Base-by-base conservation (phyloP, 2,329 filamentous ascomycete genomes). In the Paecilomyces sp. region DNA sequence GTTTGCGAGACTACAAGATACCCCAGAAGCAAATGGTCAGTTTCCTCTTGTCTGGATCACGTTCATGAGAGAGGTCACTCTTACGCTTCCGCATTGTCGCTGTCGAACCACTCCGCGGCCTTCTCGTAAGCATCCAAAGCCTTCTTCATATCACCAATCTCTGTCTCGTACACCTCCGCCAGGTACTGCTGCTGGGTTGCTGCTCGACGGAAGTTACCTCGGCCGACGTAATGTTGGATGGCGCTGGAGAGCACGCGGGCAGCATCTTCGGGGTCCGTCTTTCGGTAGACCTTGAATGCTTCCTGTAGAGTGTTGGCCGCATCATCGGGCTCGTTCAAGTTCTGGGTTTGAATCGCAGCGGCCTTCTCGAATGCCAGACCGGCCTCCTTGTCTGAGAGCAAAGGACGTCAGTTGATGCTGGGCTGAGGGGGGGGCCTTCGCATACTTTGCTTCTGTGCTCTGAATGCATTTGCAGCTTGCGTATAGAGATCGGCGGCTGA, bases 211-310 rank as follows among this genome's bases (percentile, higher is more conserved):
- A 96, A 92, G 76, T 96, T 96, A 63, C 92, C 92, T 77, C 92
- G 92, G 66, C 85, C 79, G 67, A 91, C 93, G 77, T 96, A 97
- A 74, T 94, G 90, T 60, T 86, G 82, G 72, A 97, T 91, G 50
- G 92, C 89, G 65, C 87, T 79, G 64, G 91, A 85, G 59, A 97
- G 80, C 70, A 90, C 92, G 62, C 90, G 82, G 52, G 89, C 90
- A 15, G 92, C 93, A 69, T 93, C 88, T 71, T 91, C 83, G 22
- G 92, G 92, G 68, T 90, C 87, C 57, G 89, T 87, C 77, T 92
- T 95, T 69, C 88, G 85, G 79, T 97, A 97, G 61, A 91, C 89
- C 81, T 97, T 97, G 84, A 92, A 97, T 57, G 94, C 94, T 74
- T 97, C 92, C 69, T 88, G 85, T 62, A 92, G 80, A 55, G 89